Percentiles rank a stretch among this genome's conserved stretches.
phyloP scores from a whole-genome alignment of 208 protist genomes.

The Trypanosoma theileri region DNA sequence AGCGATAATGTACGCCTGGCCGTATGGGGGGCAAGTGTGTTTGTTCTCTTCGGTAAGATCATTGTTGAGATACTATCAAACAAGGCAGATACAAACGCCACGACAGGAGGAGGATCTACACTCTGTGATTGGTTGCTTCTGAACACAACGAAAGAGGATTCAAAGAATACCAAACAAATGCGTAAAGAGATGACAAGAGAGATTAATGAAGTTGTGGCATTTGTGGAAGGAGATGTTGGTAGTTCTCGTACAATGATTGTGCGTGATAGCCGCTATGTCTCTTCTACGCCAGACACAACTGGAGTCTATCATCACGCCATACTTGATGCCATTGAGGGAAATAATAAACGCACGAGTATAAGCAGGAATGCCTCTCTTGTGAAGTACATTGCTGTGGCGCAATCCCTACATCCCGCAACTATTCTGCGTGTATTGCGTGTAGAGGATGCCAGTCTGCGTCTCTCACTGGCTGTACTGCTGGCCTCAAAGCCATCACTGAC shows the following conservation, averaged over 20 bases:
- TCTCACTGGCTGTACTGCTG: slow-evolving; percentile 32
- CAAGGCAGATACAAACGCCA: background rate
- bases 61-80: slow-evolving; percentile 6
- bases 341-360: background rate
- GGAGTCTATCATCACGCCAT: slow-evolving; percentile 28
- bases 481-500: slow-evolving; percentile 42
- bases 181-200: slow-evolving; percentile 2
- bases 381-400: slow-evolving; percentile 56
- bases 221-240: background rate
- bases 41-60: slow-evolving; percentile 11
- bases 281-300: background rate
- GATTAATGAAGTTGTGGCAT: slow-evolving; percentile 12
- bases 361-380: slow-evolving; percentile 22
- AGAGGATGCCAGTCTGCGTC: background rate
- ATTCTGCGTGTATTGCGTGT: slow-evolving; percentile 38
- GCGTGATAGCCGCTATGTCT: slow-evolving; percentile 35
- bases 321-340: slow-evolving; percentile 26
- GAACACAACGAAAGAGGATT: background rate
- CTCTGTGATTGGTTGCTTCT: slow-evolving; percentile 25
- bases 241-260: slow-evolving; percentile 17
- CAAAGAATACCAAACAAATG: background rate
- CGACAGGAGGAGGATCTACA: background rate
- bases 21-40: slow-evolving; percentile 3
- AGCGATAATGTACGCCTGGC: slow-evolving; percentile 1
- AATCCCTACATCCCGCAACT: slow-evolving; percentile 70